Evolutionary conservation across 2,329 filamentous ascomycete genomes (phyloP).

Genomic region (Diaporthe sp.): DNA sequence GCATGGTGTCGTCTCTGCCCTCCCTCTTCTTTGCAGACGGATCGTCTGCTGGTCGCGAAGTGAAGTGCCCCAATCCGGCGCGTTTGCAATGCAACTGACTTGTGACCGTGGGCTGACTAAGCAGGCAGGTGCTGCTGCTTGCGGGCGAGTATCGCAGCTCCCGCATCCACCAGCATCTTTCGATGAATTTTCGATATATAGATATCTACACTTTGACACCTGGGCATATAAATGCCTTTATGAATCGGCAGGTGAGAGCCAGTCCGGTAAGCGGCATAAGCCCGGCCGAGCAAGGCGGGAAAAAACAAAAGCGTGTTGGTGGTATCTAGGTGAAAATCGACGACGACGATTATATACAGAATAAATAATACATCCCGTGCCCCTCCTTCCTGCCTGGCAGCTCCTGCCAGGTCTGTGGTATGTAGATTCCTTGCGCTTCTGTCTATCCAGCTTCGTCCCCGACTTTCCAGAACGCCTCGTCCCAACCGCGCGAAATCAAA

Average conservation of each 20-base stretch:
- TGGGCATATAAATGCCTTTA: not conserved
- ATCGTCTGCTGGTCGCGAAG: slow-evolving; percentile 12
- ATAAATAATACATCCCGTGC: slow-evolving; percentile 25
- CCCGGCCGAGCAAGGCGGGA: not conserved
- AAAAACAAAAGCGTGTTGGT: slow-evolving; percentile 31
- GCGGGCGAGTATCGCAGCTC: not conserved
- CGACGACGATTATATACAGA: slow-evolving; percentile 30
- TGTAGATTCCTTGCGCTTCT: not conserved
- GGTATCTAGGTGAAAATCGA: slow-evolving; percentile 36
- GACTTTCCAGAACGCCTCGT: slow-evolving; percentile 19
- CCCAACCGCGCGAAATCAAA: not conserved
- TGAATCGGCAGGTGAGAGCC: not conserved
- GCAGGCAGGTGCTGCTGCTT: not conserved
- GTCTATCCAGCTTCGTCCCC: slow-evolving; percentile 19
- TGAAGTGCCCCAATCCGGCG: not conserved
- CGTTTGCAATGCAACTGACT: slow-evolving; percentile 35
- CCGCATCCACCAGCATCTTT: not conserved
- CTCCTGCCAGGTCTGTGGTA: not conserved
- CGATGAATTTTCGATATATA: not conserved
- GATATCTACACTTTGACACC: not conserved
- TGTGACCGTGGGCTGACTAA: not conserved
- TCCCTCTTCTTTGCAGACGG: slow-evolving; percentile 36
- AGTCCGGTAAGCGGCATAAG: not conserved
- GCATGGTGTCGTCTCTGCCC: slow-evolving; percentile 15
- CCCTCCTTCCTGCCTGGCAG: not conserved